Evolutionary conservation across 306 rosid genomes (phyloP), one percentile per base, ranked within the genome.

Genomic region (Trifolium fragiferum): DNA sequence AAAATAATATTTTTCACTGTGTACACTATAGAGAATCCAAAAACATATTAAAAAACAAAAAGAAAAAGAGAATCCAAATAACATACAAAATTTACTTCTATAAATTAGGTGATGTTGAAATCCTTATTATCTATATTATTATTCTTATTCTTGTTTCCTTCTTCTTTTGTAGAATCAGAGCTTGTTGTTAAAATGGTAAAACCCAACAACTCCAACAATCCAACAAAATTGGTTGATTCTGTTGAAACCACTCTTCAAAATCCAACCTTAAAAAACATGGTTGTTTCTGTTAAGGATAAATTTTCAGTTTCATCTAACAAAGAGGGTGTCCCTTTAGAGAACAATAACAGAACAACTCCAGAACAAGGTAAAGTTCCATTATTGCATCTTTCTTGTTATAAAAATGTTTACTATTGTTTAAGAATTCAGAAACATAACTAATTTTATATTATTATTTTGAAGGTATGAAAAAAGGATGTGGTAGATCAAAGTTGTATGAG

Each of bases 401-500:
- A 41, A 25, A 44, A 8, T 74, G 5, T 74, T 40, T 51, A 7
- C 18, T 18, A 7, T 40, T 18, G 11, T 8, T n/a, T 62, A 16
- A 15, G 44, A 62, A 33, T 9, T 32, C 7, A 53, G 23, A 41
- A 43, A 23, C 10, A 14, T 46, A 32, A 60, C 11, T 35, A 15
- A 6, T 80, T 57, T 64, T 59, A n/a, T 51, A 18, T 73, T 27
- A 85, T 55, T 59, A 7, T 6, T 62, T 60, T 25, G 73, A 30
- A 88, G 92, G 86, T 50, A 38, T 18, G 73, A 84, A 77, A 75
- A 74, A 81, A 76, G 82, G 77, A 76, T 35, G 18, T 55, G 84
- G 87, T 32, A 87, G 78, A 66, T 81, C 91, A 50, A 79, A n/a
- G 41, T 57, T 87, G 85, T 74, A 66, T 12, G 84, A 84, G 85